Base-by-base conservation (phyloP, 768 basidiomycete species). In the Kondoa malvinella region DNA sequence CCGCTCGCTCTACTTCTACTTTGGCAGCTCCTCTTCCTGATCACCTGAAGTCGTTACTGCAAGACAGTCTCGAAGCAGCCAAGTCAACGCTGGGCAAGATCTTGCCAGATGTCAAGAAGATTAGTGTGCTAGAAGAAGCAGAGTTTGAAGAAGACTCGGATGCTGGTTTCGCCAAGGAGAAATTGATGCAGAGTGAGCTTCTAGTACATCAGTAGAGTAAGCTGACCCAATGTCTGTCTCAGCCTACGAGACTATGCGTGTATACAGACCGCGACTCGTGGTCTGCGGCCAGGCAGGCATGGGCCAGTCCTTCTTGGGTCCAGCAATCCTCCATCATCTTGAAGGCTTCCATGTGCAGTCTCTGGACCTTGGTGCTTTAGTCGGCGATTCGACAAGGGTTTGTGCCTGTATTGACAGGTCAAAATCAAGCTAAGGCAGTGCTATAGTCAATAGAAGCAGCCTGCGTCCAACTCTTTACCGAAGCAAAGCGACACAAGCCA, bases 331-430 rank as follows among this genome's bases (percentile, higher is more conserved):
- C 34, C 92, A 97, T 78, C 86, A 92, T 75, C 79, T 99, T 25
- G 95, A 99, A 79, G 94, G 95, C 0, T 95, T 88, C 76, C 89
- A 96, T 75, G 83, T 96, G 0, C 95, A 99, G 77, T 91, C 84
- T 73, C 81, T 97, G 65, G 95, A 99, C 75, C 80, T 97, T 21
- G 95, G 89, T 12, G 85, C 85, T 0, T 78, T 99, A 57, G 81
- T 97, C 79, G 83, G 88, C 56, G 94, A 97, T 76, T 88, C 92
- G 0, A 85, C 89, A 0, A 79, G 92, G 75, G 92, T 94, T 69
- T 75, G 88, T 70, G 79, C 16, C 59, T 30, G 3, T 1, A 0
- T 2, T 50, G 8, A 8, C 40, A 8, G 40, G 21, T 8, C 21
- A 50, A 8, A 50, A 8, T 8, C 21, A 50, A 8, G 21, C 40